Evolutionary conservation across 192 early-diverging fungal species (phyloP).

Genomic region (Podila epigama): DNA sequence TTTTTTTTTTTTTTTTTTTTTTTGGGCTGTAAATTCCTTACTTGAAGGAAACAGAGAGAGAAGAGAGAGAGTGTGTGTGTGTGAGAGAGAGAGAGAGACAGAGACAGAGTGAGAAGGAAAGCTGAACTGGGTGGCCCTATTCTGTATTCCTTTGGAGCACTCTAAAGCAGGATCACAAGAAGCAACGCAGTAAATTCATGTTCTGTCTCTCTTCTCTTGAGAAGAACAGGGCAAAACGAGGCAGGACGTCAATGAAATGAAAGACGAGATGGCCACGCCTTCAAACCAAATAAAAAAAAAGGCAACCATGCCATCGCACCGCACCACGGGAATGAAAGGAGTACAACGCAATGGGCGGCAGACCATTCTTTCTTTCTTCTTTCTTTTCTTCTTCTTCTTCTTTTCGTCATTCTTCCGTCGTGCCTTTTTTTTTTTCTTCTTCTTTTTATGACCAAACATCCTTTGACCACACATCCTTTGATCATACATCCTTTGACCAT

Average conservation of each 20-base stretch:
- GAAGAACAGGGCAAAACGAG: too few relatives aligned
- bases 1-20: slow-evolving; percentile 7
- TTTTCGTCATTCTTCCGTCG: not conserved
- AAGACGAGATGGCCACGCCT: too few relatives aligned
- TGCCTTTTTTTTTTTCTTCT: not conserved
- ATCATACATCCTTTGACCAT: not conserved
- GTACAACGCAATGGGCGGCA: too few relatives aligned
- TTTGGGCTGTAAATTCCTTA: not conserved
- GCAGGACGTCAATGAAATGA: too few relatives aligned
- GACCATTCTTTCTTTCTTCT: not conserved
- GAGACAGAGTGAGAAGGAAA: not conserved
- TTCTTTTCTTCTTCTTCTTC: not conserved
- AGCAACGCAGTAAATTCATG: too few relatives aligned
- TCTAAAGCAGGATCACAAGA: too few relatives aligned
- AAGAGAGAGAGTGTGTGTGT: not conserved
- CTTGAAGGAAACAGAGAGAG: not conserved
- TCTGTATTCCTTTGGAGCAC: too few relatives aligned
- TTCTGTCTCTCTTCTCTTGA: too few relatives aligned
- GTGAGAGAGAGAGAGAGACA: not conserved
- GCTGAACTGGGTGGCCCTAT: not conserved
- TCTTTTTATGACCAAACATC: not conserved
- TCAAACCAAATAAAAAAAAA: too few relatives aligned
- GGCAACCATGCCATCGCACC: too few relatives aligned
- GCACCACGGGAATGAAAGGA: too few relatives aligned
- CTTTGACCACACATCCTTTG: not conserved